Evolutionary conservation across 441 rosid genomes (phyloP).

Genomic region (Eutrema salsugineum): DNA sequence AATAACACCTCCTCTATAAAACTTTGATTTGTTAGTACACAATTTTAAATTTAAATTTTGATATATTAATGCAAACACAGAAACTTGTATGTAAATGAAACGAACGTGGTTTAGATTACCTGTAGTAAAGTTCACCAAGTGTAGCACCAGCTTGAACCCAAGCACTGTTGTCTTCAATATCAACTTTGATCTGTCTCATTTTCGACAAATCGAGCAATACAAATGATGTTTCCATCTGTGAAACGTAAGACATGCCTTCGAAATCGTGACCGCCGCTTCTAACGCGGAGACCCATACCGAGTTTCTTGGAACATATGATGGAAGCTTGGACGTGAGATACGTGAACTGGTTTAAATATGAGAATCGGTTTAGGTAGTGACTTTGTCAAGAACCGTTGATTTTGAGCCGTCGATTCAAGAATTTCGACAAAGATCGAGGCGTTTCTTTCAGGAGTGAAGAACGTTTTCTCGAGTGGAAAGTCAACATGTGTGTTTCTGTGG

Average conservation of each 20-base stretch:
- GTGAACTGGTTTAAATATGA: constrained; percentile 51
- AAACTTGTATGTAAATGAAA: neutral
- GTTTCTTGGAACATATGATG: constrained; percentile 47
- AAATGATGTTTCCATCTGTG: constrained; percentile 43
- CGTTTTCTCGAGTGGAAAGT: constrained; percentile 27
- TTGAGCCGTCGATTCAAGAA: constrained; percentile 57
- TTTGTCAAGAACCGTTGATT: constrained; percentile 52
- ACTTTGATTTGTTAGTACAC: too few relatives aligned
- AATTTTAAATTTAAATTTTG: too few relatives aligned
- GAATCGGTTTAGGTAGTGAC: constrained; percentile 50
- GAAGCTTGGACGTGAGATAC: constrained; percentile 60
- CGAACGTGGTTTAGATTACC: neutral
- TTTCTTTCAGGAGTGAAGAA: constrained; percentile 36
- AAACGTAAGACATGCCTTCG: constrained; percentile 62
- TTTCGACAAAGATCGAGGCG: constrained; percentile 32
- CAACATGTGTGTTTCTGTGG: constrained; percentile 25
- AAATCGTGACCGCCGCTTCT: constrained; percentile 78
- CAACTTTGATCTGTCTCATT: constrained; percentile 41
- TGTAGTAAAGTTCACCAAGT: constrained; percentile 57
- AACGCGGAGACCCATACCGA: constrained; percentile 48
- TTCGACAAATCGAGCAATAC: constrained; percentile 46
- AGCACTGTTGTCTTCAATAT: constrained; percentile 37
- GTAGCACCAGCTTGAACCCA: constrained; percentile 77
- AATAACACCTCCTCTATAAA: too few relatives aligned
- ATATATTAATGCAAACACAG: neutral